Conservation (phyloP, 2,329 filamentous ascomycete genomes). For the Keithomyces neogunnii region DNA sequence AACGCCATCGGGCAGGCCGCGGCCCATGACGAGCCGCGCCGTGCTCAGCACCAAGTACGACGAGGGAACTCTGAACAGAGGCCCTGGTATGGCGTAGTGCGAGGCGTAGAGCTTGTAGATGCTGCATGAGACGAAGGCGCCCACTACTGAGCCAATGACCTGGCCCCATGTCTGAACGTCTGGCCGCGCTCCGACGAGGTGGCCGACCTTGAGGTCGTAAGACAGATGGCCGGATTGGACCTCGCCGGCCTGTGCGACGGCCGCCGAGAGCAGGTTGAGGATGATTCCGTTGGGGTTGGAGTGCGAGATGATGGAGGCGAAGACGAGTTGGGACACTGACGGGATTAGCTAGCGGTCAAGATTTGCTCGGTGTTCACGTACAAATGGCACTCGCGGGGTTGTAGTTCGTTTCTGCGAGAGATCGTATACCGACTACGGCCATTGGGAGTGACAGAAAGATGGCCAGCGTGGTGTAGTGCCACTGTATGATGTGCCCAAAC, state of each 20-base stretch:
- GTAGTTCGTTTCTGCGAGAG: conserved; percentile 3
- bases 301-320: not conserved
- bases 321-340: not conserved
- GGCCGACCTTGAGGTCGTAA: conserved; percentile 3
- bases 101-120: not conserved
- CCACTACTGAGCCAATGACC: conserved; percentile 3
- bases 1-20: conserved; percentile 1
- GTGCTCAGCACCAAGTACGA: not conserved
- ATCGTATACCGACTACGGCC: conserved; percentile 3
- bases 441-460: conserved; percentile 1
- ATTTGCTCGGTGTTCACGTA: not conserved
- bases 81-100: not conserved
- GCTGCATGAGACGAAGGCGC: not conserved
- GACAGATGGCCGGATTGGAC: conserved; percentile 2
- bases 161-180: not conserved
- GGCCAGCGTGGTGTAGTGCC: conserved; percentile 2
- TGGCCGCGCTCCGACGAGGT: not conserved
- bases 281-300: conserved; percentile 3
- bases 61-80: not conserved
- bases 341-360: not conserved
- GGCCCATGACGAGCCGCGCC: not conserved
- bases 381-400: conserved; percentile 1
- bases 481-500: conserved; percentile 1
- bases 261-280: conserved; percentile 1
- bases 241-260: not conserved